Base-by-base conservation (phyloP, 805 yeast genomes). In the Candida sonorensis region DNA sequence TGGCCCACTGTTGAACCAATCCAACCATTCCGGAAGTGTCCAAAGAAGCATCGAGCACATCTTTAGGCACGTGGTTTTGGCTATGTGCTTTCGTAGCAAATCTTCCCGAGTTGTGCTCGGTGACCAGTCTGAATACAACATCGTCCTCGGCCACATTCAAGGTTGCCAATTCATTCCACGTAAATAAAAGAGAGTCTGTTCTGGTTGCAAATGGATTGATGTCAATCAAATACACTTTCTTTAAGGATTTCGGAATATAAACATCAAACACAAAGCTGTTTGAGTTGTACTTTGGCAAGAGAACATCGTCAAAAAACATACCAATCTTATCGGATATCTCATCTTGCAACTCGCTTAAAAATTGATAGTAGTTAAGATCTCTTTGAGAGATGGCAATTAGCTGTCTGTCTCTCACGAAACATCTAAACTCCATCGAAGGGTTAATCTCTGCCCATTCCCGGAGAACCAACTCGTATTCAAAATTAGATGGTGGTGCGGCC, bases 361-460 rank as follows among this genome's bases (percentile, higher is more conserved):
- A 92, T 20, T 74, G 77, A 50, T 88, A 92, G 50, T 72, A 80
- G 54, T 88, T 85, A 50, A 86, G 64, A 53, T 92, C 97, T 34
- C 98, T 64, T 55, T 90, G 98, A 1, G 87, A 68, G 2, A 81
- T 75, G 1, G 82, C 97, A 5, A 88, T 52, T 6, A 92, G 60
- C 28, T 62, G 58, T 3, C 77, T 57, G 33, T 77, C 69, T 35
- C 70, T 69, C 2, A 92, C 83, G 58, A 87, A 92, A 20, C 88
- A 75, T 37, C 99, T 67, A 52, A 92, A 92, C 54, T 92, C 99
- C 46, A 87, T 61, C 0, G 97, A 85, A 0, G 97, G 97, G 42
- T 84, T 86, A 26, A 90, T 61, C 14, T 68, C 75, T 27, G 74
- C 66, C 97, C 97, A 92, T 55, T 86, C 72, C 27, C 94, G 69